phyloP scores from a whole-genome alignment of 148 eudicot species.

The Gaultheria prostrata region DNA sequence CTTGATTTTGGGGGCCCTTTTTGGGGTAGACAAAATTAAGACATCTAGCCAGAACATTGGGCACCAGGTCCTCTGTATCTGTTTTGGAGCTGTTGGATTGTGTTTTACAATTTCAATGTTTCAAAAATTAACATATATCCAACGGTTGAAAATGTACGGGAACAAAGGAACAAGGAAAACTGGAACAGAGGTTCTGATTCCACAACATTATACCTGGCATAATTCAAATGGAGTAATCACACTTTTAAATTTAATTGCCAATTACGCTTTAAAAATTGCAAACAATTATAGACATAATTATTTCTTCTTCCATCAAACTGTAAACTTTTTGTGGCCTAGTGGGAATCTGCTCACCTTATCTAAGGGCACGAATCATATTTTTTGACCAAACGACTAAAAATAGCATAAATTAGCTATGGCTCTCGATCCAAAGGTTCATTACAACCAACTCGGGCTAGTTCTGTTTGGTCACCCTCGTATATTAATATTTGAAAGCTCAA shows the following conservation, averaged over 20 bases:
- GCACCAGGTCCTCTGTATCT: too few relatives aligned
- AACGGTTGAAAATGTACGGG: too few relatives aligned
- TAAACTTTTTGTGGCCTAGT: background rate
- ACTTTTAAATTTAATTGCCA: background rate
- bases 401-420: background rate
- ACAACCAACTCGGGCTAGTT: background rate
- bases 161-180: too few relatives aligned
- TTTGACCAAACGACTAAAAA: background rate
- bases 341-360: conserved; percentile 3
- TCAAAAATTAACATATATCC: too few relatives aligned
- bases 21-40: background rate
- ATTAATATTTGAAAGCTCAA: background rate
- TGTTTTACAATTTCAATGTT: too few relatives aligned
- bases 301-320: background rate
- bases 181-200: too few relatives aligned
- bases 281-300: background rate
- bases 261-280: background rate
- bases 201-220: background rate
- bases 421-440: background rate
- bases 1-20: background rate
- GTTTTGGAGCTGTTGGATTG: too few relatives aligned
- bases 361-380: background rate
- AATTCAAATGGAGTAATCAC: background rate
- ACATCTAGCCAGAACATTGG: background rate
- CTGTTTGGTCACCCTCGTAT: background rate